A percentile compares a stretch with the other conserved stretches of the same genome.
Conservation (phyloP, 306 rosid species). For the Trifolium pratense region DNA sequence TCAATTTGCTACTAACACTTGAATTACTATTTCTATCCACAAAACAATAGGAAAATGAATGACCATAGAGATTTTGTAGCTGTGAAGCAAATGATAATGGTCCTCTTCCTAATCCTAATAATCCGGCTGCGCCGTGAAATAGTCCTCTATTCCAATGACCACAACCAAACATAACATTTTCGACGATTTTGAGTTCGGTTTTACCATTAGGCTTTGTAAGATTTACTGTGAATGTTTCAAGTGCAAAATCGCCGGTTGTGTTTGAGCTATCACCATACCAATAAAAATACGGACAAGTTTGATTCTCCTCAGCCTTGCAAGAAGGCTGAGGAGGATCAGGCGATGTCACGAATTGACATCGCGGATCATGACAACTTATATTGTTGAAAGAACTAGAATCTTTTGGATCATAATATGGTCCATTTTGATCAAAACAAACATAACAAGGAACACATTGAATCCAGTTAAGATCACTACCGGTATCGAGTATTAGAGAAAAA, state of each 20-base stretch:
- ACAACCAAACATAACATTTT: slow-evolving; percentile 78
- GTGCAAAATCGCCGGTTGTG: slow-evolving; percentile 78
- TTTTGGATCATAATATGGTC: slow-evolving; percentile 68
- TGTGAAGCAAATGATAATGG: slow-evolving; percentile 87
- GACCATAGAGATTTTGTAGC: slow-evolving; percentile 83
- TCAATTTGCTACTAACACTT: slow-evolving; percentile 76
- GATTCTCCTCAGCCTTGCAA: slow-evolving; percentile 59
- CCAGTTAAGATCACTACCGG: slow-evolving; percentile 95
- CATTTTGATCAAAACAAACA: slow-evolving; percentile 87
- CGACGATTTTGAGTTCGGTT: not conserved
- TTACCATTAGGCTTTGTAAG: slow-evolving; percentile 49
- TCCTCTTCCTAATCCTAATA: slow-evolving; percentile 84
- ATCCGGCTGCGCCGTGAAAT: slow-evolving; percentile 87
- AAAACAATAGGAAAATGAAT: slow-evolving; percentile 83
- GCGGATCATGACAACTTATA: slow-evolving; percentile 63
- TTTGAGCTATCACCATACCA: slow-evolving; percentile 91
- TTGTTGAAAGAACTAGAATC: slow-evolving; percentile 65
- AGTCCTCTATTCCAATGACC: slow-evolving; percentile 96
- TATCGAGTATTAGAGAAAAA: slow-evolving; percentile 78
- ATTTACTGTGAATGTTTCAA: slow-evolving; percentile 71
- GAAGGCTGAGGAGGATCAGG: slow-evolving; percentile 67
- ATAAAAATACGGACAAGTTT: slow-evolving; percentile 80
- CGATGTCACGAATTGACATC: slow-evolving; percentile 70
- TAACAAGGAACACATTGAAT: slow-evolving; percentile 82
- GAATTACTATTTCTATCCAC: slow-evolving; percentile 77